Evolutionary conservation across 106 monocot species (phyloP).

Genomic region (Xerophyta viscosa): DNA sequence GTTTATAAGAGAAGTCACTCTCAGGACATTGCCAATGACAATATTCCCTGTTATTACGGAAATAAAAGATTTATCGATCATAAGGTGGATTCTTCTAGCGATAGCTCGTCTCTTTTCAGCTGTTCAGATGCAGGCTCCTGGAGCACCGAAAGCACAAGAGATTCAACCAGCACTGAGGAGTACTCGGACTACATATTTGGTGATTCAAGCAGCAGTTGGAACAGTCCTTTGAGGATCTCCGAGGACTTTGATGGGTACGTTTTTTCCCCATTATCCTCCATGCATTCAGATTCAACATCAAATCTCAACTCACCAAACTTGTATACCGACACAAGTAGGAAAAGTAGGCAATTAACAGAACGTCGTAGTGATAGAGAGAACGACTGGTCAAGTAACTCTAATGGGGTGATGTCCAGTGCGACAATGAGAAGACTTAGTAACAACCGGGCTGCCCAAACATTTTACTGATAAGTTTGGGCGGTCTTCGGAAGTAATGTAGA

Average conservation of each 20-base stretch:
- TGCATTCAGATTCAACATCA: too few species aligned
- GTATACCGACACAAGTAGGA: conserved; percentile 17
- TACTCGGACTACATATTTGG: conserved; percentile 29
- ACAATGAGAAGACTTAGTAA: conserved; percentile 13
- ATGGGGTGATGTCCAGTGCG: conserved; percentile 7
- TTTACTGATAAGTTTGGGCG: conserved; percentile 8
- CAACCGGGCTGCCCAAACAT: conserved; percentile 5
- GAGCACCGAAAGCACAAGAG: conserved; percentile 53
- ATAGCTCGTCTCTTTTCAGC: too few species aligned
- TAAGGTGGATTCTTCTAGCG: conserved; percentile 30
- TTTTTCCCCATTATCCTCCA: not conserved
- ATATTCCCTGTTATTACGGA: too few species aligned
- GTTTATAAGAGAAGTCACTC: too few species aligned
- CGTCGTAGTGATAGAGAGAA: conserved; percentile 5
- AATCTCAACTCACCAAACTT: conserved; percentile 13
- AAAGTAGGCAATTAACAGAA: conserved; percentile 25
- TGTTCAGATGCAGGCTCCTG: conserved; percentile 42
- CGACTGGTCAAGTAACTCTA: conserved; percentile 5
- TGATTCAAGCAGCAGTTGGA: conserved; percentile 9
- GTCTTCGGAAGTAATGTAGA: conserved; percentile 10
- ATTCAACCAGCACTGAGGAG: conserved; percentile 33
- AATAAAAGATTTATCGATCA: conserved; percentile 4
- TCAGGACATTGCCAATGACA: too few species aligned
- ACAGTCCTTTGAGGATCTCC: conserved; percentile 7
- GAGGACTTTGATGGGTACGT: conserved; percentile 23